Evolutionary conservation across 805 yeast genomes (phyloP).

Genomic region (Tetrapisispora phaffii): DNA sequence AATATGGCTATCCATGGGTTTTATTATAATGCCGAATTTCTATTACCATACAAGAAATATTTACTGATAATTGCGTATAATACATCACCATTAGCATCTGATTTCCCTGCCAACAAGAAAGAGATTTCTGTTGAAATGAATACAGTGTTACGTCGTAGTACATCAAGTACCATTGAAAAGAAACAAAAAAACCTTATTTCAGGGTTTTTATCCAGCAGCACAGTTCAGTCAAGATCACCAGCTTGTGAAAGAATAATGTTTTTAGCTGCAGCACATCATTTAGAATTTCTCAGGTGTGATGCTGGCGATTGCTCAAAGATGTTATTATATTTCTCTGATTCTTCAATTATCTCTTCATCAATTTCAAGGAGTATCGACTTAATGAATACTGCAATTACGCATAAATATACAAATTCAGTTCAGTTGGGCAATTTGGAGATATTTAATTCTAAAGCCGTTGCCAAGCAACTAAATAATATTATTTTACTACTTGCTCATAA

Average conservation of each 20-base stretch:
- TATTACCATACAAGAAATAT: conserved; percentile 36
- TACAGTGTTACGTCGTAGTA: conserved; percentile 79
- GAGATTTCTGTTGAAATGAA: conserved; percentile 90
- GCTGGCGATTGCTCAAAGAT: conserved; percentile 76
- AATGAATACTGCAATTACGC: conserved; percentile 50
- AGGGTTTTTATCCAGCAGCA: conserved; percentile 31
- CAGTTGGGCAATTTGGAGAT: conserved; percentile 43
- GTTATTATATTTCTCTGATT: conserved; percentile 75
- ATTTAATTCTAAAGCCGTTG: conserved; percentile 49
- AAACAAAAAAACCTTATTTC: conserved; percentile 56
- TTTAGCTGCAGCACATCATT: conserved; percentile 66
- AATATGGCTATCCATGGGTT: conserved; percentile 89
- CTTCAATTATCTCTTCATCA: conserved; percentile 60
- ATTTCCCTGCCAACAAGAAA: conserved; percentile 65
- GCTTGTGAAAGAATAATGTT: conserved; percentile 80
- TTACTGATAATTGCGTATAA: conserved; percentile 69
- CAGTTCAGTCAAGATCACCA: conserved; percentile 43
- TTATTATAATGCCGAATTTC: conserved; percentile 47
- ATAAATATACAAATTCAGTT: conserved; percentile 45
- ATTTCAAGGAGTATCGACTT: conserved; percentile 59
- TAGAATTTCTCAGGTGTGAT: conserved; percentile 70
- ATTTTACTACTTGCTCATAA: conserved; percentile 71
- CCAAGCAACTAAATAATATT: conserved; percentile 60
- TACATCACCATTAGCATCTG: conserved; percentile 83
- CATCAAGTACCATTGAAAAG: conserved; percentile 70